Conservation (phyloP, 2,329 filamentous ascomycete species). For the Rhynchosporium secalis region DNA sequence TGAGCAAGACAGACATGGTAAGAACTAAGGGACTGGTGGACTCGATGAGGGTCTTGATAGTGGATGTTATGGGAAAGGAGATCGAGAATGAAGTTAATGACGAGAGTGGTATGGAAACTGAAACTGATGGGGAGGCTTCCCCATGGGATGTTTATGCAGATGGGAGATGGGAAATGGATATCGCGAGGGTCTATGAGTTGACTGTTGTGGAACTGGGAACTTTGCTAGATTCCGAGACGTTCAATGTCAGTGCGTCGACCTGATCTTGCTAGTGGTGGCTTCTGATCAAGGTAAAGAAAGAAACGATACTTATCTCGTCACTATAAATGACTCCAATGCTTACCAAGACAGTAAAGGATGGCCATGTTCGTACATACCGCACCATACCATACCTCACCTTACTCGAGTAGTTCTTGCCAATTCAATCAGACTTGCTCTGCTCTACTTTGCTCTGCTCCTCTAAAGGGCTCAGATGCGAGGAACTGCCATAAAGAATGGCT, state of each 20-base stretch:
- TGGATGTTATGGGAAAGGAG: slow-evolving; percentile 64
- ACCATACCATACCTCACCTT: too few relatives aligned
- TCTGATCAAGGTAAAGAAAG: background rate
- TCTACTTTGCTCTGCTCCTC: too few relatives aligned
- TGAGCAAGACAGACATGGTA: slow-evolving; percentile 82
- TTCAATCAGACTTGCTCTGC: too few relatives aligned
- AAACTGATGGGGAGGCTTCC: slow-evolving; percentile 40
- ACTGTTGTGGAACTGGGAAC: slow-evolving; percentile 75
- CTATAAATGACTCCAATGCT: background rate
- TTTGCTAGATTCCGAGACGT: slow-evolving; percentile 49
- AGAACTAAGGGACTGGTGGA: slow-evolving; percentile 80
- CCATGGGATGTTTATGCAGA: slow-evolving; percentile 44
- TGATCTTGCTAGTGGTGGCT: background rate
- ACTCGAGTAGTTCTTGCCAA: too few relatives aligned
- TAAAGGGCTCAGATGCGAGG: too few relatives aligned
- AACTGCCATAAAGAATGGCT: too few relatives aligned
- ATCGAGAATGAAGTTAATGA: slow-evolving; percentile 40
- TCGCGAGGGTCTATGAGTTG: slow-evolving; percentile 75
- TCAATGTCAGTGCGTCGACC: slow-evolving; percentile 1
- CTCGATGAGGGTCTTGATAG: slow-evolving; percentile 68
- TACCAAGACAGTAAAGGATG: background rate
- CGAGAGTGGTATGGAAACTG: slow-evolving; percentile 35
- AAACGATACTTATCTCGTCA: background rate
- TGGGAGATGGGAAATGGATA: slow-evolving; percentile 65
- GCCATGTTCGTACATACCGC: too few relatives aligned